Base-by-base conservation (phyloP, 352 stramenopile species). In the Phytophthora foliorum region DNA sequence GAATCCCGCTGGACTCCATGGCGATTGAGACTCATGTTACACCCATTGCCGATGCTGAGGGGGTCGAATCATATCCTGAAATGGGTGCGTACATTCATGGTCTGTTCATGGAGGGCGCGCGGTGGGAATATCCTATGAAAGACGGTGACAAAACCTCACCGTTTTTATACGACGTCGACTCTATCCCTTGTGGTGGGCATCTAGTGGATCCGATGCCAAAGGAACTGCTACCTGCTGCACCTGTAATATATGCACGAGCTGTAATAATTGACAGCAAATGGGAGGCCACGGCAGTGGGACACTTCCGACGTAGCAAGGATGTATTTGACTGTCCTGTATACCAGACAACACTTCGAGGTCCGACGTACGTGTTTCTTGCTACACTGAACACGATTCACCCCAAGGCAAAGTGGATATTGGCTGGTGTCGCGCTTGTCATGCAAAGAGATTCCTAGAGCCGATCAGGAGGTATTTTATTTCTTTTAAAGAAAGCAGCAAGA, bases 321-420 rank as follows among this genome's bases (percentile, higher is more conserved):
- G 81, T 99, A 6, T 98, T 98, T 68, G 95, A 99, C 63, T 98
- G 92, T 55, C 97, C 97, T 36, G 91, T 99, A 44, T 99, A 99
- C 72, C 92, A 98, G 50, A 99, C 97, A 32, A 98, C 92, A 53
- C 93, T 96, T 63, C 83, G 97, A 38, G 96, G 97, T 1, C 92
- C 97, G n/a, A 99, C 95, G 17, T 99, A 97, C 72, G 86, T 99
- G 8, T 99, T 98, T 72, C 78, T 99, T n/a, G 95, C 95, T 17
- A 99, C 97, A 45, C 77, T 99, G 16, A 93, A 93, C 67, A 98
- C 94, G 10, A 72, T 80, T 13, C 73, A 81, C 9, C 60, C 76
- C 8, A 90, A 93, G 62, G 77, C 84, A 41, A 98, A 98, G 73
- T 99, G 97, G 97, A 92, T 93, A 14, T 62, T 98, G 24, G 95